Percentiles rank a stretch among this genome's conserved stretches.
Evolutionary conservation across 495 filamentous ascomycete genomes (phyloP).

Genomic region (Rostrohypoxylon terebratum): DNA sequence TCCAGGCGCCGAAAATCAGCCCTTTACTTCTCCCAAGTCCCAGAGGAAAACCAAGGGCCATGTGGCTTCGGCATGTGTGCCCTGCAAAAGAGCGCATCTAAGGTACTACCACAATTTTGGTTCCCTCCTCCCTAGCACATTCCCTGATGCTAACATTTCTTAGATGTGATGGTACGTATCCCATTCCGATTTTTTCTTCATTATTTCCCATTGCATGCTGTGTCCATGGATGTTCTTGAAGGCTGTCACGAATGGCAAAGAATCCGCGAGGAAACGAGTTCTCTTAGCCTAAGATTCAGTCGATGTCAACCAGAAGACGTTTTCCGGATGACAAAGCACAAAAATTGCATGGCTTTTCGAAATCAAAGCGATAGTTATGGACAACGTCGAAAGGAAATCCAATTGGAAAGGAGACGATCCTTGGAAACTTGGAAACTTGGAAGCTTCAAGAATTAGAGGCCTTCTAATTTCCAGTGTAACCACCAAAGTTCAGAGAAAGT

Average conservation of each 20-base stretch:
- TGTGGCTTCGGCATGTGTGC: conserved; percentile 95
- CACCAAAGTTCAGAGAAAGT: not conserved
- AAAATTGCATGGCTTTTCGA: not conserved
- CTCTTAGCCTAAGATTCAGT: not conserved
- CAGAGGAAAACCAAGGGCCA: conserved; percentile 93
- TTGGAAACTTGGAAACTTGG: not conserved
- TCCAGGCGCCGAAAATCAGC: conserved; percentile 50
- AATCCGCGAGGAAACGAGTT: not conserved
- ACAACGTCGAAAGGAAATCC: not conserved
- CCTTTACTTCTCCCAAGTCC: conserved; percentile 66
- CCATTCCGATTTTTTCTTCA: conserved; percentile 22
- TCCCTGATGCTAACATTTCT: conserved; percentile 39
- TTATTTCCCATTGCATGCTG: conserved; percentile 21
- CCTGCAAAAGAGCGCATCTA: conserved; percentile 96
- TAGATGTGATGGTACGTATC: conserved; percentile 66
- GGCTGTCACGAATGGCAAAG: not conserved
- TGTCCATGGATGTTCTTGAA: conserved; percentile 1
- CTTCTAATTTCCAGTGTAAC: conserved; percentile 7
- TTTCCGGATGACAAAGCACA: not conserved
- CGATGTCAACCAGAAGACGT: not conserved
- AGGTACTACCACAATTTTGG: conserved; percentile 56
- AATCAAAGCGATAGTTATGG: not conserved
- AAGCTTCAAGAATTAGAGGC: not conserved
- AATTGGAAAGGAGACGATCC: not conserved
- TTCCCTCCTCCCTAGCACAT: conserved; percentile 30